Conservation (phyloP, 2,329 filamentous ascomycete genomes). For the Aureobasidium sp. region DNA sequence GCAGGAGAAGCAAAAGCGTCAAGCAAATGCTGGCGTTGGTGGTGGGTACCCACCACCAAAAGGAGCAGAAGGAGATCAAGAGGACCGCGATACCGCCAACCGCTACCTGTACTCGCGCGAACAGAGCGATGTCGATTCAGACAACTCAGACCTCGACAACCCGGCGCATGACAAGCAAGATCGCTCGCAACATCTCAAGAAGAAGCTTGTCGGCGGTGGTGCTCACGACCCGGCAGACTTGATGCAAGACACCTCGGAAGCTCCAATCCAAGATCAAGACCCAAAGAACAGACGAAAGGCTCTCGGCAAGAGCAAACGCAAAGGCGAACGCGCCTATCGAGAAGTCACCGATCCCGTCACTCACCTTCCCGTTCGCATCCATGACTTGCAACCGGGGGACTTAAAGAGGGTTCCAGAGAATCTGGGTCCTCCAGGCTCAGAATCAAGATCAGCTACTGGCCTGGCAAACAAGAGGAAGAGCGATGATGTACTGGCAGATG, state of each 20-base stretch:
- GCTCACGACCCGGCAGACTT: conserved; percentile 23
- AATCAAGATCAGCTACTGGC: conserved; percentile 39
- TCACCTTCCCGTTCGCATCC: conserved; percentile 60
- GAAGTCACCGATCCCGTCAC: conserved; percentile 68
- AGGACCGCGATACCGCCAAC: conserved; percentile 28
- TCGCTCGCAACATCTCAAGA: conserved; percentile 16
- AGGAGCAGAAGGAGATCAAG: conserved; percentile 22
- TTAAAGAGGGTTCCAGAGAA: conserved; percentile 42
- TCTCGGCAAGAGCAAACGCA: conserved; percentile 42
- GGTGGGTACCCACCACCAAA: not conserved
- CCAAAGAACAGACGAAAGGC: conserved; percentile 43
- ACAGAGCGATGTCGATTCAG: conserved; percentile 16
- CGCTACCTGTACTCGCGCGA: conserved; percentile 22
- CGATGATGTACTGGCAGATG: conserved; percentile 36
- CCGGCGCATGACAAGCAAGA: conserved; percentile 18
- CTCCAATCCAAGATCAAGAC: conserved; percentile 29
- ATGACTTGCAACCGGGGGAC: conserved; percentile 39
- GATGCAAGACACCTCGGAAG: conserved; percentile 41
- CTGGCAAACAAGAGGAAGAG: conserved; percentile 40
- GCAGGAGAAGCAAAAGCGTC: conserved; percentile 39
- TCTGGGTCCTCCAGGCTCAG: conserved; percentile 32
- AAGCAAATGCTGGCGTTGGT: conserved; percentile 28
- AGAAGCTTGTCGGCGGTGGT: conserved; percentile 17
- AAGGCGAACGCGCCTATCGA: conserved; percentile 42
- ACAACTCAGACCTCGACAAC: conserved; percentile 18